Evolutionary conservation across 495 filamentous ascomycete species (phyloP).

Genomic region (Penicillium silybi): DNA sequence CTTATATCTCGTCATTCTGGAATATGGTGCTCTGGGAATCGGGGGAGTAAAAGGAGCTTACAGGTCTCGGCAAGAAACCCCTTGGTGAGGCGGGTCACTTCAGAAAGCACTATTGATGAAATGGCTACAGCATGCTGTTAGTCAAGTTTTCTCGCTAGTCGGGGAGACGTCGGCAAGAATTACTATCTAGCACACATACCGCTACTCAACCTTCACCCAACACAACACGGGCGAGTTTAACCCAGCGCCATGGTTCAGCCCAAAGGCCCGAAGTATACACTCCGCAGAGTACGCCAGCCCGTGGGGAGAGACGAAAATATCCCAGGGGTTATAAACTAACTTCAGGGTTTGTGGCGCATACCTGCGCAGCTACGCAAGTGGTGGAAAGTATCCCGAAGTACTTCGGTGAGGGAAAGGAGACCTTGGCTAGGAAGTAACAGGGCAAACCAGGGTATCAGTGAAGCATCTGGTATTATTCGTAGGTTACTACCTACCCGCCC

Average conservation of each 20-base stretch:
- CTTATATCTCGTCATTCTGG: neutral
- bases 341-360: neutral
- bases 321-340: too few species aligned
- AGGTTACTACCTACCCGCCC: too few species aligned
- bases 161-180: neutral
- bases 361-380: neutral
- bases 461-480: too few species aligned
- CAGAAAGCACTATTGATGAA: neutral
- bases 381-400: neutral
- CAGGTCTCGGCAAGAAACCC: neutral
- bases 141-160: too few species aligned
- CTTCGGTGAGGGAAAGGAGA: neutral
- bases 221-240: conserved; percentile 6
- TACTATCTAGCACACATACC: neutral
- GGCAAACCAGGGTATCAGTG: too few species aligned
- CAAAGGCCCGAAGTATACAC: neutral
- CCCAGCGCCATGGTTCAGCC: neutral
- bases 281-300: neutral
- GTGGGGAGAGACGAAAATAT: too few species aligned
- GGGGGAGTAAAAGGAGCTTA: neutral
- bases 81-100: neutral
- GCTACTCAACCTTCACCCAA: neutral
- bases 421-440: neutral
- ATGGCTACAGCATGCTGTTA: neutral
- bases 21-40: neutral